phyloP scores from a whole-genome alignment of 371 early-diverging fungal species.

The Polyrhizophydium stewartii region DNA sequence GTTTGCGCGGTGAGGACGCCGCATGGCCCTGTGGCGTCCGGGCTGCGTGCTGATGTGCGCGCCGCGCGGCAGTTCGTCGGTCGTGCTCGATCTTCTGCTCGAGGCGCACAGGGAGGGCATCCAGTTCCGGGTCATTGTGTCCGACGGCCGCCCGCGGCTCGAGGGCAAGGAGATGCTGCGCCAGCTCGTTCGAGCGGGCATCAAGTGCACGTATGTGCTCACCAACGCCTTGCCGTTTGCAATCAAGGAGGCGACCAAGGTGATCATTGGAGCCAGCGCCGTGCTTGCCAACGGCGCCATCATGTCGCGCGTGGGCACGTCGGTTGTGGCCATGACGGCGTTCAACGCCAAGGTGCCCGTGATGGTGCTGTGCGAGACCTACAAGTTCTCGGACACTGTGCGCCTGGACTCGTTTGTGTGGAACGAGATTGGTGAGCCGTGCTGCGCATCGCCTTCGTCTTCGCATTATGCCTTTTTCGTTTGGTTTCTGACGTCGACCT shows the following conservation, averaged over 20 bases:
- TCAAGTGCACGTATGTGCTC: slow-evolving; percentile 73
- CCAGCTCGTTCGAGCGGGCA: slow-evolving; percentile 61
- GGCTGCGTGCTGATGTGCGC: neutral
- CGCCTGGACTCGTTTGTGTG: slow-evolving; percentile 92
- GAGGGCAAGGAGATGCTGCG: slow-evolving; percentile 76
- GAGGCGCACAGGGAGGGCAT: slow-evolving; percentile 73
- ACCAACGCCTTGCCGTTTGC: slow-evolving; percentile 57
- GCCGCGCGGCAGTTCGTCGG: slow-evolving; percentile 61
- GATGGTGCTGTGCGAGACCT: slow-evolving; percentile 93
- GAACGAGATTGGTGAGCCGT: slow-evolving; percentile 83
- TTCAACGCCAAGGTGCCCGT: slow-evolving; percentile 86
- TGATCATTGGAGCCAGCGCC: slow-evolving; percentile 90
- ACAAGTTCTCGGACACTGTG: slow-evolving; percentile 91
- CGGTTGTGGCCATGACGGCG: slow-evolving; percentile 89
- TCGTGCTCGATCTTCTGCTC: slow-evolving; percentile 71
- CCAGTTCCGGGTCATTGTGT: slow-evolving; percentile 87
- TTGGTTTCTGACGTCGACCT: neutral
- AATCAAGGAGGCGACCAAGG: slow-evolving; percentile 85
- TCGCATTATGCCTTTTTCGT: slow-evolving; percentile 2
- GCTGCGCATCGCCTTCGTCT: no score
- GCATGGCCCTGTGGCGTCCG: neutral
- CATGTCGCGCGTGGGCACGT: slow-evolving; percentile 88
- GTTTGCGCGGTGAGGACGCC: slow-evolving; percentile 55
- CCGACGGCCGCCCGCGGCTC: slow-evolving; percentile 85
- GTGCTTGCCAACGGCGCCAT: slow-evolving; percentile 91